Evolutionary conservation across 805 yeast species (phyloP), one percentile per base, ranked within the genome.

Genomic region (Ogataea kodamae): DNA sequence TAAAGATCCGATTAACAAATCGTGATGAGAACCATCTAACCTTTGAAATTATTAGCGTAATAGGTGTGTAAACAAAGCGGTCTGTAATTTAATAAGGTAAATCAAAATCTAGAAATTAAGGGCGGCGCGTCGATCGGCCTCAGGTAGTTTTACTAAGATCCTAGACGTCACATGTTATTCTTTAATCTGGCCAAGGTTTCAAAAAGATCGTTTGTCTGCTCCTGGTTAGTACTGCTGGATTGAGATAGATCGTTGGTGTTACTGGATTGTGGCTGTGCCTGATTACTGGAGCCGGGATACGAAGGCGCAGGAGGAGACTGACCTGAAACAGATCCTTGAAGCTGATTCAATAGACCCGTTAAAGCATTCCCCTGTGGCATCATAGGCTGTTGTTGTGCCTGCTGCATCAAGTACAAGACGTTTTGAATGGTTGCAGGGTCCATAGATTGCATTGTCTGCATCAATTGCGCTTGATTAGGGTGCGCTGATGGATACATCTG

Each of bases 121-220:
- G 22, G 28, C 25, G 32, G 29, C 30, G 35, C 29, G 35, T 31
- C 35, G 35, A 31, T 31, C 29, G 29, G 23, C 29, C 28, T 11
- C n/a, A 18, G 22, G 12, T 14, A 17, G 9, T 13, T 26, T 19
- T 30, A 28, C 34, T 21, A 17, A 10, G 20, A 13, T 4, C 22
- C 32, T 22, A 28, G 37, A 33, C 33, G 32, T 40, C 54, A 60
- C 56, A 47, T 63, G 50, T 59, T 61, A 38, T 61, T 59, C 43
- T 59, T 57, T 24, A 61, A 46, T 43, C 66, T 55, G 13, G 65
- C 64, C 29, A 61, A 46, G 22, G 66, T 61, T 23, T 61, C 65
- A 31, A 59, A 54, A 9, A 61, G 40, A 52, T 54, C 55, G 47
- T 52, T 46, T 40, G 70, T 41, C 38, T 56, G 53, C 29, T 54